phyloP scores from a whole-genome alignment of 1,284 basidiomycete species.

The Puccinia coronata region DNA sequence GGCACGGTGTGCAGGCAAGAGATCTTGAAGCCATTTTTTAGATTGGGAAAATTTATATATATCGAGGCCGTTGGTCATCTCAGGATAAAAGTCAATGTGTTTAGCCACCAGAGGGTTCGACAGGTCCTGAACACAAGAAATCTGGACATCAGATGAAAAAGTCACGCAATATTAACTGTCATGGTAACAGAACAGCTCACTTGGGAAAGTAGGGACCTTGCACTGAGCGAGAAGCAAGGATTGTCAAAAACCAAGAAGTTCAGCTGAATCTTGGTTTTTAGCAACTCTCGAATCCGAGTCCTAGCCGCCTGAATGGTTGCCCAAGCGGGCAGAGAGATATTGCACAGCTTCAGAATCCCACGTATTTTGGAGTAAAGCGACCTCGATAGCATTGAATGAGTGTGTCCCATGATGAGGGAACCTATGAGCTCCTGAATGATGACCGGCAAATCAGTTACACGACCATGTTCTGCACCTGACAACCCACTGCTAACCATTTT shows the following conservation, averaged over 20 bases:
- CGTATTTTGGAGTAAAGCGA: not conserved
- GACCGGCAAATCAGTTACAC: too few species aligned
- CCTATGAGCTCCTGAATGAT: conserved; percentile 55
- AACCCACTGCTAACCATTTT: not conserved
- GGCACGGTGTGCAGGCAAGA: not conserved
- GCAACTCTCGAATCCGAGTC: not conserved
- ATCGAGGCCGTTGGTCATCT: not conserved
- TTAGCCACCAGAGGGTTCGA: not conserved
- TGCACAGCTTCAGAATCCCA: not conserved
- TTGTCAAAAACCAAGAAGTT: not conserved
- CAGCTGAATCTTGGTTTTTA: not conserved
- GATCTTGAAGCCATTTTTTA: not conserved
- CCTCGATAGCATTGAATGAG: not conserved
- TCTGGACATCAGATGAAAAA: too few species aligned
- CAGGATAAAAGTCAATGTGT: not conserved
- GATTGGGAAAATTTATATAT: not conserved
- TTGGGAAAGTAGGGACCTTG: not conserved
- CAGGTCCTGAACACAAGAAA: not conserved
- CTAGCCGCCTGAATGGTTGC: not conserved
- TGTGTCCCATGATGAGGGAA: not conserved
- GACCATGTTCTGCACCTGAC: too few species aligned
- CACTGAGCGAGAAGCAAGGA: not conserved
- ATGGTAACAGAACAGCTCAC: not conserved
- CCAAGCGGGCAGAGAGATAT: not conserved
- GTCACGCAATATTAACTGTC: too few species aligned